Evolutionary conservation across 257 asterid species (phyloP).

Genomic region (Primulina eburnea): DNA sequence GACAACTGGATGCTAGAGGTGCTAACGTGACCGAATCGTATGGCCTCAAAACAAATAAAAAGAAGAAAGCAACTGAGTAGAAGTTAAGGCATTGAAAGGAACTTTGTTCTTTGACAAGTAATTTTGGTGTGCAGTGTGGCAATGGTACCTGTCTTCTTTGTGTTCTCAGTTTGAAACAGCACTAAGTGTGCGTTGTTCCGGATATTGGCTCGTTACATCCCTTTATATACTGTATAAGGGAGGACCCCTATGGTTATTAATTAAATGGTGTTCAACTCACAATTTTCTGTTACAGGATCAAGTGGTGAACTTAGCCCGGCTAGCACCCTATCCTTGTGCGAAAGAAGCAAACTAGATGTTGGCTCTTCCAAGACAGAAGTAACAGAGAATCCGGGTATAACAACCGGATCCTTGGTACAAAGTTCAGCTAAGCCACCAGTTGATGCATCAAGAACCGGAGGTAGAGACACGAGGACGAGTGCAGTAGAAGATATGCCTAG

Average conservation of each 20-base stretch:
- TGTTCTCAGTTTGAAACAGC: background rate
- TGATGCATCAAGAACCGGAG: slow-evolving; percentile 31
- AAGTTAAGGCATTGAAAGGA: background rate
- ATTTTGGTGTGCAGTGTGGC: background rate
- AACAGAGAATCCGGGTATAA: slow-evolving; percentile 29
- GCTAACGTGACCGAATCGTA: background rate
- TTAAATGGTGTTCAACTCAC: background rate
- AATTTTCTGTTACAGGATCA: slow-evolving; percentile 47
- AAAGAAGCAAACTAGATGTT: slow-evolving; percentile 37
- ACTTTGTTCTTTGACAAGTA: background rate
- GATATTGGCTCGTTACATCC: background rate
- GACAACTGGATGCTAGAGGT: background rate
- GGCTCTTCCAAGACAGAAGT: slow-evolving; percentile 46
- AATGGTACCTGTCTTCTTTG: background rate
- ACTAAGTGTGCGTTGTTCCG: background rate
- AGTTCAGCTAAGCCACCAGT: slow-evolving; percentile 34
- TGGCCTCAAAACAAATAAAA: background rate
- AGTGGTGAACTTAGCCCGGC: slow-evolving; percentile 60
- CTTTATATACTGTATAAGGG: background rate
- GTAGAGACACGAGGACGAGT: slow-evolving; percentile 37
- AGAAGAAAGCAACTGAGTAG: background rate
- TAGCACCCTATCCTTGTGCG: slow-evolving; percentile 51
- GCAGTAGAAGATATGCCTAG: slow-evolving; percentile 73
- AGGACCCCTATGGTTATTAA: background rate
- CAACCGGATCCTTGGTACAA: slow-evolving; percentile 32